Evolutionary conservation across 2,329 filamentous ascomycete species (phyloP).

Genomic region (Sporothrix mexicana): DNA sequence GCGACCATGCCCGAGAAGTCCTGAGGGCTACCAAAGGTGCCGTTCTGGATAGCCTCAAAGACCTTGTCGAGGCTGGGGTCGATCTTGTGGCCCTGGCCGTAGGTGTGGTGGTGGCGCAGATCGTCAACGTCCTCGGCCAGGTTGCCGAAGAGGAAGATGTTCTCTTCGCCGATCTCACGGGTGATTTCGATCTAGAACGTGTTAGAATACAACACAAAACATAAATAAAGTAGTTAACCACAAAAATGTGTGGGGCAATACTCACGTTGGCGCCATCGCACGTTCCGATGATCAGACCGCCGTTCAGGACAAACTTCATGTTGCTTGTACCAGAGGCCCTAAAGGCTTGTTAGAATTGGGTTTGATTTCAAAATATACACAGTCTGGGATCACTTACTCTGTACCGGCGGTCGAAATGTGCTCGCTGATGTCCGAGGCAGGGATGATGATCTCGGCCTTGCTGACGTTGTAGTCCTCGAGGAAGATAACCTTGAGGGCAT

Average conservation of each 20-base stretch:
- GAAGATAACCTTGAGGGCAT: conserved; percentile 96
- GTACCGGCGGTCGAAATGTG: conserved; percentile 98
- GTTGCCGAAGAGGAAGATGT: conserved; percentile 98
- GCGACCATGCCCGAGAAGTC: conserved; percentile 84
- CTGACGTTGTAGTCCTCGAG: conserved; percentile 98
- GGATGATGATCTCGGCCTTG: conserved; percentile 96
- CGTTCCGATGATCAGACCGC: conserved; percentile 95
- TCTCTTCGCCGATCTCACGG: conserved; percentile 92
- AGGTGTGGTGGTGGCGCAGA: conserved; percentile 86
- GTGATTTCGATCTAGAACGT: conserved; percentile 84
- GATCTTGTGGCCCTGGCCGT: conserved; percentile 75
- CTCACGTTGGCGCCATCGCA: conserved; percentile 93
- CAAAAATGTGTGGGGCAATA: conserved; percentile 44
- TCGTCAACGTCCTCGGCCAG: conserved; percentile 96
- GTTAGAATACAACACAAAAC: neutral
- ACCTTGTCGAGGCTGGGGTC: conserved; percentile 80
- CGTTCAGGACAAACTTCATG: conserved; percentile 99
- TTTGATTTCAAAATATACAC: neutral
- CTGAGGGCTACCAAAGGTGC: conserved; percentile 78
- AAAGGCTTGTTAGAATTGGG: conserved; percentile 35
- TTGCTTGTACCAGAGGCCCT: conserved; percentile 85
- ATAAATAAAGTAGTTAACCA: conserved; percentile 36
- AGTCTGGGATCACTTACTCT: conserved; percentile 59
- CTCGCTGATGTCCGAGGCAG: conserved; percentile 94
- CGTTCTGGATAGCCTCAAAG: conserved; percentile 79